Evolutionary conservation across 768 basidiomycete species (phyloP).

Genomic region (Tylopilus intermedius): DNA sequence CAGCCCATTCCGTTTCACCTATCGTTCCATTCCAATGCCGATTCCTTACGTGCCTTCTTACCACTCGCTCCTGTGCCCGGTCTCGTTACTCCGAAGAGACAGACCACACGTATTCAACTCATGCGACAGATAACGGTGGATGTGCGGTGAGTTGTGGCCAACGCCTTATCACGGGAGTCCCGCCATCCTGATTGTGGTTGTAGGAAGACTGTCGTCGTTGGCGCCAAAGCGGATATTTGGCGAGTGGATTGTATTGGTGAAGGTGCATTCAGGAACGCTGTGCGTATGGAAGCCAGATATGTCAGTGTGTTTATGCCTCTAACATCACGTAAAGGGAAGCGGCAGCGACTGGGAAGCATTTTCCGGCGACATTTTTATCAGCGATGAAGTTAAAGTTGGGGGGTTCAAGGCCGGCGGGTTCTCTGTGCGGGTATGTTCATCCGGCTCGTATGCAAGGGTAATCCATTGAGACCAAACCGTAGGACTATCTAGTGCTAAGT

Average conservation of each 20-base stretch:
- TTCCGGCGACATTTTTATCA: constrained; percentile 56
- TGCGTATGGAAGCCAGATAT: constrained; percentile 28
- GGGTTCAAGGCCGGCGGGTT: constrained; percentile 66
- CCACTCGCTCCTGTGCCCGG: constrained; percentile 49
- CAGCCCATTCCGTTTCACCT: constrained; percentile 67
- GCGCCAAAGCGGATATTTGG: constrained; percentile 71
- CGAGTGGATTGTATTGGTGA: constrained; percentile 59
- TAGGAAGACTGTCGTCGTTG: constrained; percentile 45
- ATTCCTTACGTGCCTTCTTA: constrained; percentile 56
- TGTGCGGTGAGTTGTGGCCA: constrained; percentile 37
- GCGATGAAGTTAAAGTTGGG: constrained; percentile 43
- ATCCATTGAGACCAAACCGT: not conserved
- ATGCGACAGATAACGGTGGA: constrained; percentile 68
- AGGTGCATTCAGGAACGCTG: constrained; percentile 53
- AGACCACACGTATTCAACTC: constrained; percentile 51
- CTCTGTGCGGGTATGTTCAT: constrained; percentile 48
- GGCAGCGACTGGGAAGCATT: constrained; percentile 60
- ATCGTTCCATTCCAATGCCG: constrained; percentile 49
- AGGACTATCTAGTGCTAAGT: constrained; percentile 67
- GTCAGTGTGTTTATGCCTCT: not conserved
- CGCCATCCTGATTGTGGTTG: not conserved
- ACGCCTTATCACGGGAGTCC: not conserved
- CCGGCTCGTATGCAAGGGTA: not conserved
- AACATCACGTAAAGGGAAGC: constrained; percentile 43
- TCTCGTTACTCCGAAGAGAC: constrained; percentile 26